Evolutionary conservation across 495 filamentous ascomycete species (phyloP), one percentile per base, ranked within the genome.

Genomic region (Aspergillus ellipticus): DNA sequence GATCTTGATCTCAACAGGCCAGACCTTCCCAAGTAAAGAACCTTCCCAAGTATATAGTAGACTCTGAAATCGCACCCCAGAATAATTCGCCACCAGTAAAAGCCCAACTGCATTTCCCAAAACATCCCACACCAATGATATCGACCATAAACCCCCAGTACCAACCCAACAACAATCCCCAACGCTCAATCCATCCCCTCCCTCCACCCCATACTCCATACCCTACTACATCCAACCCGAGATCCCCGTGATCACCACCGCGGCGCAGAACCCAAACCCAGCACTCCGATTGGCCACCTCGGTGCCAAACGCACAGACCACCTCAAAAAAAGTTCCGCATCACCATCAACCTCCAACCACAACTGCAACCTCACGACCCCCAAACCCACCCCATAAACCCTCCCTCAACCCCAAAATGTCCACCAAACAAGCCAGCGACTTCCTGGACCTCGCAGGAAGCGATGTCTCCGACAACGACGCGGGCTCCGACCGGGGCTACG

Each of bases 381-480:
- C 16, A 19, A 6, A 35, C 7, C 28, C 21, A 51, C 37, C 28
- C 17, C 5, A 0, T 45, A 7, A 9, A 42, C 11, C 39, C 20
- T 21, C 15, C 17, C 20, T 1, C 2, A 63, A n/a, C n/a, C n/a
- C 50, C 61, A 64, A 42, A 54, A 92, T 91, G 88, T 58, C 84
- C 4, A 72, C 79, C n/a, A 82, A 84, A 58, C 90, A 87, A 49
- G 77, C 80, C 50, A 92, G 92, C 70, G 81, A 89, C 37, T 92
- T 86, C 59, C 80, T 96, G 17, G 89, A 92, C 49, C 79, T 79
- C 7, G 81, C 76, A 15, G 59, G 61, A 5, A 88, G 86, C 65
- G 90, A 92, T 35, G 83, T 88, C 3, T 82, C 86, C 46, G 79
- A 77, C 31, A 70, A 8, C 35, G n/a, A 65, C 24, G 7, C 24